Base-by-base conservation (phyloP, 2,329 filamentous ascomycete genomes). In the Colletotrichum ledebouriae region DNA sequence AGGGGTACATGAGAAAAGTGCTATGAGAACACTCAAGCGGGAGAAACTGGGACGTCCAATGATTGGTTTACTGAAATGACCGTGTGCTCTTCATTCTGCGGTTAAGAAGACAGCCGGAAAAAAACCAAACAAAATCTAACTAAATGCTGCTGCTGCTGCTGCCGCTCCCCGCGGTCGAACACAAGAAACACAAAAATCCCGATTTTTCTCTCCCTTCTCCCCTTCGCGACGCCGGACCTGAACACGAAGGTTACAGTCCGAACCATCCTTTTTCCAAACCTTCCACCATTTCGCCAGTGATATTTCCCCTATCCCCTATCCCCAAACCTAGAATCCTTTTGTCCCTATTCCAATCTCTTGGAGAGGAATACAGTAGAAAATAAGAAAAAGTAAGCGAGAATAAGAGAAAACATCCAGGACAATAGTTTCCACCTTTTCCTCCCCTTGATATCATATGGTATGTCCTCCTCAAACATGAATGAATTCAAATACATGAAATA, bases 381-480 rank as follows among this genome's bases (percentile, higher is more conserved):
- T 20, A 17, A 60, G 34, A 13, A 33, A 59, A n/a, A 10, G 7
- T n/a, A 59, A 33, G 49, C 15, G 25, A 34, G 29, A 11, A 42
- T 6, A 58, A 58, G 29, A 42, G 39, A 42, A 11, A n/a, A 4
- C 5, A 6, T 11, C 33, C 49, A 15, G 15, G 13, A n/a, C 1
- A 10, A 17, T 11, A 9, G 12, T 9, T 44, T 57, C 62, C 65
- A 59, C 65, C 65, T 68, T 68, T 68, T 68, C 47, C 65, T 68
- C 65, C 65, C 61, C 65, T 68, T 65, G 65, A 68, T 68, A 68
- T 68, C 65, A 68, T 65, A 22, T 68, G 65, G 67, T 67, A 67
- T 69, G 63, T 69, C 67, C 63, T 69, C 63, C 63, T 62, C 63
- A 59, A 58, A 52, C 15, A 52, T 25, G 37, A 29, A 41, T 1